Base-by-base conservation (phyloP, 1,139 yeast genomes). In the Diutina neorugosa region DNA sequence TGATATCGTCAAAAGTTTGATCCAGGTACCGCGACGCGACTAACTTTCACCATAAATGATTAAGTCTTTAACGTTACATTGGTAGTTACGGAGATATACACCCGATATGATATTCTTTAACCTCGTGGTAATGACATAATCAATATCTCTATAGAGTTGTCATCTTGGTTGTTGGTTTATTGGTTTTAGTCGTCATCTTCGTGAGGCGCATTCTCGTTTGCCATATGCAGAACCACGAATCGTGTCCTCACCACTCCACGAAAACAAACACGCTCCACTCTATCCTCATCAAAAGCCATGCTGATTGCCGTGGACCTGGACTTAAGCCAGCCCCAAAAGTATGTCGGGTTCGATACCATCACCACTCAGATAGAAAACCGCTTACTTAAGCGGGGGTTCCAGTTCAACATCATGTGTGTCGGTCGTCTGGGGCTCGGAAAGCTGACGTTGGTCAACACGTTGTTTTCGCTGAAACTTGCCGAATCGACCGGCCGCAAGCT, bases 341-440 rank as follows among this genome's bases (percentile, higher is more conserved):
- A 89, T 66, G 98, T 91, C 58, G 98, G 98, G 52, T 93, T 93
- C 66, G 98, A 93, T 70, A 86, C 97, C 60, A 91, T 93, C 69
- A 93, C 98, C 54, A 80, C 87, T 47, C 98, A 93, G 71, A 93
- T 93, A 65, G 97, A 93, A 69, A 89, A 86, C 68, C 82, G 97
- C 60, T 76, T 93, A 61, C 77, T 93, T 69, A 91, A 89, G 67
- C 80, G 94, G 62, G 98, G 98, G 11, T 93, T 93, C 70, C 95
- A 89, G 66, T 87, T 93, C 71, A 93, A 93, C 65, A 72, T 93
- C 56, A 90, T 93, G 94, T 86, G 87, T 53, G 98, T 93, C 50
- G 98, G 94, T 55, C 86, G 88, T 66, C 86, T 96, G 21, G 98
- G 98, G 2, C 78, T 93, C 61, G 98, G 98, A 55, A 93, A 93